These are phyloP conservation scores for Aegilops bicornis DNA, from an alignment of 176 grass and related monocot genomes.

Conservation along the genomic window DNA sequence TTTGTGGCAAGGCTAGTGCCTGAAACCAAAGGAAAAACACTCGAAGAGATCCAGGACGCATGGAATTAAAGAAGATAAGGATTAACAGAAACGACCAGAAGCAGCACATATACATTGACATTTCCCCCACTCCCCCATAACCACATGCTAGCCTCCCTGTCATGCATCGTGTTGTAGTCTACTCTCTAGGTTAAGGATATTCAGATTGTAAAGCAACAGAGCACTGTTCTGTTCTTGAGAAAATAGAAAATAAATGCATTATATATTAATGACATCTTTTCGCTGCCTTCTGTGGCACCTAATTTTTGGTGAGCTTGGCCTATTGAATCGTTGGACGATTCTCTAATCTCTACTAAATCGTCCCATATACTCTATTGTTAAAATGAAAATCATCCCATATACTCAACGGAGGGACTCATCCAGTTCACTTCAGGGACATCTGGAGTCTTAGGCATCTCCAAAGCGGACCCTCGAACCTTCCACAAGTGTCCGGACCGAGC, in stretches of 20 bases:
- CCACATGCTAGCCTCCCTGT: neutral
- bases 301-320: no score
- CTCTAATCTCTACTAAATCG: no score
- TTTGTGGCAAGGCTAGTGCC: conserved; percentile 67
- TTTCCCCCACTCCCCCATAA: neutral
- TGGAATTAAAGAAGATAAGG: conserved; percentile 41
- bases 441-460: no score
- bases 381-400: no score
- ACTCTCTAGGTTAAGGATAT: neutral
- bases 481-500: no score
- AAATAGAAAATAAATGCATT: neutral
- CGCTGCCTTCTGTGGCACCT: no score
- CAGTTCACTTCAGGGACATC: no score
- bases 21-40: conserved; percentile 80
- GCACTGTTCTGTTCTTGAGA: neutral
- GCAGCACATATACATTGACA: neutral
- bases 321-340: no score
- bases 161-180: neutral
- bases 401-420: no score
- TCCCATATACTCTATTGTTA: no score
- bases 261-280: no score
- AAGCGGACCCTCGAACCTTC: no score
- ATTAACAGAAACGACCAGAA: neutral
- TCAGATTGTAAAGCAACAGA: conserved; percentile 19
- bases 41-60: conserved; percentile 74